phyloP scores from a whole-genome alignment of 306 rosid genomes.

The Trifolium repens region DNA sequence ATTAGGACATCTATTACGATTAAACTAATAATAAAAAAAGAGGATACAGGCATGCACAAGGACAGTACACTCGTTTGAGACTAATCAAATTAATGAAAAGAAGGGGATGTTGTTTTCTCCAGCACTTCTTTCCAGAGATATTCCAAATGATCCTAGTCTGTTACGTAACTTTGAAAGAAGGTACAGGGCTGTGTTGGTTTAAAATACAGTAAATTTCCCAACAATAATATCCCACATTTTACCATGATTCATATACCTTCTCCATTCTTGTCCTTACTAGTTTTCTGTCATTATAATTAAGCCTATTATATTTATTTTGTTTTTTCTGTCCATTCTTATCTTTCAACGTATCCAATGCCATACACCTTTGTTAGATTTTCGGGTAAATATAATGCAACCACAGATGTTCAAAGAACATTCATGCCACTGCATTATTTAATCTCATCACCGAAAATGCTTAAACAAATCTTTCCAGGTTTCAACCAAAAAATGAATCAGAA shows the following conservation, averaged over 20 bases:
- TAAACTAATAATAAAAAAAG: constrained; percentile 28
- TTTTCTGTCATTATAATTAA: neutral
- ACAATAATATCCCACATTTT: neutral
- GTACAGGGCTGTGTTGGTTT: neutral
- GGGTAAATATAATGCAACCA: constrained; percentile 22
- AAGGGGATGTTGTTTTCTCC: neutral
- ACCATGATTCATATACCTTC: neutral
- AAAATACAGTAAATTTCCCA: constrained; percentile 1
- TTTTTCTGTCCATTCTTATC: constrained; percentile 16
- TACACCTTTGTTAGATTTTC: neutral
- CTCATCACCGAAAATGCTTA: constrained; percentile 17
- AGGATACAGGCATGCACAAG: constrained; percentile 25
- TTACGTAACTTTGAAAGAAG: constrained; percentile 2
- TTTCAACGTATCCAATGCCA: neutral
- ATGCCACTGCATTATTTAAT: constrained; percentile 29
- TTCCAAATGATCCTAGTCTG: constrained; percentile 13
- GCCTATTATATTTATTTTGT: neutral
- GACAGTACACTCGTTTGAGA: constrained; percentile 9
- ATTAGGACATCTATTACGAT: constrained; percentile 23
- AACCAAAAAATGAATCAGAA: constrained; percentile 9
- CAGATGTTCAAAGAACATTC: constrained; percentile 25
- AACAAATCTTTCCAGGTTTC: constrained; percentile 13
- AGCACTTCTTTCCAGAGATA: neutral
- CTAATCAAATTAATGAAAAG: neutral
- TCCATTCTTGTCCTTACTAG: neutral